Base-by-base conservation (phyloP, 306 rosid species). In the Prosopis cineraria region DNA sequence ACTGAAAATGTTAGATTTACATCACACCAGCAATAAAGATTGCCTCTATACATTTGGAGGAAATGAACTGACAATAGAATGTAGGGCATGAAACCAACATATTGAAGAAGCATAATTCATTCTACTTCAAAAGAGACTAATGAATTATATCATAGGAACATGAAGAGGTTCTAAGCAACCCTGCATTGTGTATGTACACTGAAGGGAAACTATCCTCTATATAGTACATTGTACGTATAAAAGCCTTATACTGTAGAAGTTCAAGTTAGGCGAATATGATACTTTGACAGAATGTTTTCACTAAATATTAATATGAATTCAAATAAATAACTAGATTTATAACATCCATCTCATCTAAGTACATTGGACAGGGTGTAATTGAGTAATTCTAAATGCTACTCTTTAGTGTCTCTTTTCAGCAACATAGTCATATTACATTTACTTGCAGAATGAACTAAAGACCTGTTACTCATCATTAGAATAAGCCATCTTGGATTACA, bases 21-120 rank as follows among this genome's bases (percentile, higher is more conserved):
- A 94, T 90, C 94, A 93, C 85, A 89, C 84, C 83, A 82, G 93
- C 88, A 91, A 91, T 89, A 93, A 81, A 86, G 88, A 86, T 88
- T 86, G 87, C 77, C n/a, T n/a, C n/a, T n/a, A n/a, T n/a, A n/a
- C n/a, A n/a, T n/a, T n/a, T n/a, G n/a, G n/a, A n/a, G n/a, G n/a
- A n/a, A n/a, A n/a, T n/a, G n/a, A n/a, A n/a, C n/a, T n/a, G n/a
- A n/a, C n/a, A n/a, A n/a, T n/a, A n/a, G n/a, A n/a, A n/a, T n/a
- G n/a, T n/a, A n/a, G n/a, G n/a, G n/a, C n/a, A n/a, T n/a, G n/a
- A n/a, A n/a, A n/a, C n/a, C n/a, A n/a, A n/a, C n/a, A n/a, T n/a
- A n/a, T n/a, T n/a, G n/a, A n/a, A n/a, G n/a, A n/a, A n/a, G n/a
- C n/a, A n/a, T n/a, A n/a, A n/a, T n/a, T n/a, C n/a, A n/a, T n/a